phyloP scores from a whole-genome alignment of 371 early-diverging fungal genomes.

The Zychaea mexicana region DNA sequence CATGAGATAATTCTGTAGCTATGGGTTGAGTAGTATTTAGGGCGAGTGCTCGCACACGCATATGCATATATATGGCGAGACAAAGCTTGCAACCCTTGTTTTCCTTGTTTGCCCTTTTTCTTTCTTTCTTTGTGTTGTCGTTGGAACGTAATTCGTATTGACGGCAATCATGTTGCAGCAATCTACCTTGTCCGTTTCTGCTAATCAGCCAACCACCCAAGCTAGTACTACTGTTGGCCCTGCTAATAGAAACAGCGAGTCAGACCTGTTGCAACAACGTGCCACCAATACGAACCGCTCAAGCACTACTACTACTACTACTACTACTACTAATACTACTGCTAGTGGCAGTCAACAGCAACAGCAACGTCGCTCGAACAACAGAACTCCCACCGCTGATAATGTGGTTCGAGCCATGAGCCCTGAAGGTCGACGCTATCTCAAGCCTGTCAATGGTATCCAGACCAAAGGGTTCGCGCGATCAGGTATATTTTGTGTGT shows the following conservation, averaged over 20 bases:
- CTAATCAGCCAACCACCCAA: neutral
- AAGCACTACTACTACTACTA: neutral
- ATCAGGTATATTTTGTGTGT: constrained; percentile 51
- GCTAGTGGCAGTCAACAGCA: too few relatives aligned
- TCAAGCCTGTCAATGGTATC: constrained; percentile 48
- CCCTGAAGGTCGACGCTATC: constrained; percentile 42
- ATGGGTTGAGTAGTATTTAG: too few relatives aligned
- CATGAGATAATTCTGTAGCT: too few relatives aligned
- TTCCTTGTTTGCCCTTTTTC: neutral
- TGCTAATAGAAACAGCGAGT: constrained; percentile 2
- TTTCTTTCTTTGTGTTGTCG: neutral
- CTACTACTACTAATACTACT: too few relatives aligned
- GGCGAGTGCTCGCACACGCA: too few relatives aligned
- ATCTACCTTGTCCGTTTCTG: constrained; percentile 15
- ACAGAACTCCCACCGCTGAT: neutral
- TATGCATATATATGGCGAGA: neutral
- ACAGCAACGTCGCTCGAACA: neutral
- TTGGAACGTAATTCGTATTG: neutral
- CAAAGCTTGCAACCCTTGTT: neutral
- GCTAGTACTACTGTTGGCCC: neutral
- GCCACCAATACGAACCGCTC: constrained; percentile 4
- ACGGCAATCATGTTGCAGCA: constrained; percentile 12
- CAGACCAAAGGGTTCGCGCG: constrained; percentile 53
- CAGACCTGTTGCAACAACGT: constrained; percentile 11
- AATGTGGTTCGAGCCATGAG: constrained; percentile 35